Base-by-base conservation (phyloP, 148 eudicot species). In the Fallopia convolvulus region DNA sequence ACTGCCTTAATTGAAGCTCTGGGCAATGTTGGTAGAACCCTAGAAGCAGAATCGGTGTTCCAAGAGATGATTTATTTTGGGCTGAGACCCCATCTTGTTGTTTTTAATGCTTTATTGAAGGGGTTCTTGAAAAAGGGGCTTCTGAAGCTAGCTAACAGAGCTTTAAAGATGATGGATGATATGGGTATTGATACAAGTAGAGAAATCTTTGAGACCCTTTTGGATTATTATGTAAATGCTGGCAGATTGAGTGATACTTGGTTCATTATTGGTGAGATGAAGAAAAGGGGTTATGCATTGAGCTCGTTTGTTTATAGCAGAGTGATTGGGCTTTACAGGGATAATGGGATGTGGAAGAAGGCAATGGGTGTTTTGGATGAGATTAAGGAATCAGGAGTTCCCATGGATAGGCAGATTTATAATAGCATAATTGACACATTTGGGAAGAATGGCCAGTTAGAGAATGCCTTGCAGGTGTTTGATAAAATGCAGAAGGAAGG, bases 311-410 rank as follows among this genome's bases (percentile, higher is more conserved):
- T 87, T 76, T 93, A 88, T 66, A 89, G 97, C 78, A 86, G 88
- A 80, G 83, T 94, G 44, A 94, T 94, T 83, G 90, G 82, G 61
- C 85, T 94, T 74, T 94, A 94, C 70, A 86, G 98, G 76, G 98
- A 94, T 50, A 84, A 92, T 72, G 97, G 97, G 58, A 94, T 94
- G 98, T 94, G 98, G 97, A 94, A 87, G 83, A 94, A 94, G 82
- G 97, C 93, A 13, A 88, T 87, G 83, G 89, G 79, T 39, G 86
- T 90, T 68, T 77, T 92, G 23, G 86, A 83, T 44, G 96, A 94
- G 88, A 84, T 92, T 48, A 80, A 78, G 75, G 89, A 90, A 32
- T 80, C 65, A 76, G 97, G 97, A 50, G 80, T 92, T 44, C 77
- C 84, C 2, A 30, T 89, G 8, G 98, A 92, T 85, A 87, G 72